These are phyloP conservation scores for Talaromyces piceae DNA, from an alignment of 2,329 filamentous ascomycete species.

Conservation along the genomic window DNA sequence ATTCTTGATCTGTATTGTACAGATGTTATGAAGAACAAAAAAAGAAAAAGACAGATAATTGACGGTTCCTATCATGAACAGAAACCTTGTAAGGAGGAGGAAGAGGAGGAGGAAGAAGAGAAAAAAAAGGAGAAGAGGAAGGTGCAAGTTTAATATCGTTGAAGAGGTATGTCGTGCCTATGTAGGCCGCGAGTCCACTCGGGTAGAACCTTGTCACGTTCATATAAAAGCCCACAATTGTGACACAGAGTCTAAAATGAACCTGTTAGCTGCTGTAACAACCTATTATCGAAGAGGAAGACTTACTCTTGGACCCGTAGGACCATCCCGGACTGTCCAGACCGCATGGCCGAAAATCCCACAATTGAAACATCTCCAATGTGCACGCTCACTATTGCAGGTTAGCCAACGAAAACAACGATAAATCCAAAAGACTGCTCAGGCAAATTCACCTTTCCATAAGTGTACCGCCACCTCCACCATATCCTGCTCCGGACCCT, in stretches of 20 bases:
- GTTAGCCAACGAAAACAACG: neutral
- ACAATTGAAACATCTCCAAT: constrained; percentile 86
- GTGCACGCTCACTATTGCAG: constrained; percentile 57
- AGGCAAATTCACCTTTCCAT: constrained; percentile 48
- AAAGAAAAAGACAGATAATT: neutral
- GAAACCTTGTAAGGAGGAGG: too few relatives aligned
- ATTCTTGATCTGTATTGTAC: neutral
- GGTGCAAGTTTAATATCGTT: constrained; percentile 15
- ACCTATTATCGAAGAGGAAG: constrained; percentile 9
- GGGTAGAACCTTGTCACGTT: constrained; percentile 77
- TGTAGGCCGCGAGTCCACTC: constrained; percentile 69
- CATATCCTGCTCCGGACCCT: constrained; percentile 58
- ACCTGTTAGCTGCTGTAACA: neutral
- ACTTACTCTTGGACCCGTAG: constrained; percentile 71
- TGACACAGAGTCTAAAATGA: constrained; percentile 68
- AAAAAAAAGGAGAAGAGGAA: neutral
- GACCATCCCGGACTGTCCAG: constrained; percentile 92
- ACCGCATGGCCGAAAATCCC: constrained; percentile 80
- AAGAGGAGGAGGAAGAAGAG: too few relatives aligned
- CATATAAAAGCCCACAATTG: constrained; percentile 85
- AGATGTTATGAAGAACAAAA: neutral
- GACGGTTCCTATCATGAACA: too few relatives aligned
- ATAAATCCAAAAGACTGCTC: neutral
- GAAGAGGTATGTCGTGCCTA: constrained; percentile 34
- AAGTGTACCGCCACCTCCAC: constrained; percentile 56